Evolutionary conservation across 2,329 filamentous ascomycete species (phyloP), one percentile per base, ranked within the genome.

Genomic region (Pestalotiopsis sp.): DNA sequence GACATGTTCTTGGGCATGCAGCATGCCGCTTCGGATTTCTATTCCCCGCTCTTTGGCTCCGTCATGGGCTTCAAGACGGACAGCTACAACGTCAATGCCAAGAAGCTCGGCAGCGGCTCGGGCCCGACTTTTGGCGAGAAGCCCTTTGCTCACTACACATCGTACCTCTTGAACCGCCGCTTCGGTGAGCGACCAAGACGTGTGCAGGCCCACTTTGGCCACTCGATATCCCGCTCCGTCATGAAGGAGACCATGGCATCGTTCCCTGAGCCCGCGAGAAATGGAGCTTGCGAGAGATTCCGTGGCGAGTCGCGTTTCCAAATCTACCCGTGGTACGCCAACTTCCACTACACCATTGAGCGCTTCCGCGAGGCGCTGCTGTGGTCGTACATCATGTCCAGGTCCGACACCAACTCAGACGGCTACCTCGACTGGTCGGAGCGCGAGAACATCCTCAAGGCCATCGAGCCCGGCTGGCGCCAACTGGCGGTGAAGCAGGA

Each of bases 301-400:
- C 77, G 81, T 36, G 81, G 81, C 25, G 81, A 83, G 69, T 79
- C 78, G 2, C 76, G 76, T 1, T 83, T 81, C 68, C 81, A 84
- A 73, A 76, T 83, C 1, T 83, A 82, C 68, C 80, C 81, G 1
- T 83, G 82, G 81, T 83, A 77, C 69, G 77, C 77, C 0, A 72
- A 76, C 17, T 83, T 83, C 70, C 82, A 84, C 71, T 83, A 83
- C 71, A 80, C 77, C 14, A 83, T 83, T 65, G 81, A 83, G 71
- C 72, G 81, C 27, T 81, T 82, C 67, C 75, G 81, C 2, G 81
- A 83, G 69, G 81, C 79, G 4, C 72, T 83, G 23, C 73, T 83
- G 14, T 83, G 81, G 81, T 81, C 80, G 45, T 82, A 81, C 66
- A 75, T 83, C 65, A 80, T 81, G 77, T 73, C 79, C 7, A 77